Conservation (phyloP, 352 stramenopile genomes). For the Blastocystis sp. region DNA sequence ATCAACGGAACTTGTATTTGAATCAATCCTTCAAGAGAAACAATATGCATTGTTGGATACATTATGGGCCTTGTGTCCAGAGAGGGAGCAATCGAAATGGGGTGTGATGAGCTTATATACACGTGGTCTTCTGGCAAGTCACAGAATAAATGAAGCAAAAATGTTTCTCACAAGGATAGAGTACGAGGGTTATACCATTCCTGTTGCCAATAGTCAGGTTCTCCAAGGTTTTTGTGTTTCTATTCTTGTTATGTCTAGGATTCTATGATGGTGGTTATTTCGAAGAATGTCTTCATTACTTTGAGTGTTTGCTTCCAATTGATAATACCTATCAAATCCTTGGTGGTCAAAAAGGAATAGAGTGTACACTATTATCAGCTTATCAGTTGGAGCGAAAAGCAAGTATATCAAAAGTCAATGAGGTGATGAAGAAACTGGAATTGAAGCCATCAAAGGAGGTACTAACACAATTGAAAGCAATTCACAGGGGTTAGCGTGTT, state of each 20-base stretch:
- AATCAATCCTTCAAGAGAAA: neutral
- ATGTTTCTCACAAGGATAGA: neutral
- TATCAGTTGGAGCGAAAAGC: neutral
- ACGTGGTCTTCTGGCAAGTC: neutral
- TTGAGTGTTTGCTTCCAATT: neutral
- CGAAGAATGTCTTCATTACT: neutral
- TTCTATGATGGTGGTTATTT: constrained; percentile 27
- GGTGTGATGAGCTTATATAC: neutral
- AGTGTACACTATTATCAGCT: neutral
- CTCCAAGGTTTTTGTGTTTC: neutral
- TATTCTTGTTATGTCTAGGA: neutral
- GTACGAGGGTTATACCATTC: neutral
- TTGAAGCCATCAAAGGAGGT: neutral
- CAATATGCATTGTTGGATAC: neutral
- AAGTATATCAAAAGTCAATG: neutral
- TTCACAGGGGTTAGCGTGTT: neutral
- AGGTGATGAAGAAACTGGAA: neutral
- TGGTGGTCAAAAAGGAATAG: neutral
- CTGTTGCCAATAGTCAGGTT: constrained; percentile 8
- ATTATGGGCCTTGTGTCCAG: neutral
- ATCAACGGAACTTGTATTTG: neutral
- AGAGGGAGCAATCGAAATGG: neutral
- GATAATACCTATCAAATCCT: neutral
- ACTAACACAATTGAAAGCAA: neutral
- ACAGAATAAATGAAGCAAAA: neutral